Base-by-base conservation (phyloP, 1,284 basidiomycete species). In the Erythrobasidium hasegawianum region DNA sequence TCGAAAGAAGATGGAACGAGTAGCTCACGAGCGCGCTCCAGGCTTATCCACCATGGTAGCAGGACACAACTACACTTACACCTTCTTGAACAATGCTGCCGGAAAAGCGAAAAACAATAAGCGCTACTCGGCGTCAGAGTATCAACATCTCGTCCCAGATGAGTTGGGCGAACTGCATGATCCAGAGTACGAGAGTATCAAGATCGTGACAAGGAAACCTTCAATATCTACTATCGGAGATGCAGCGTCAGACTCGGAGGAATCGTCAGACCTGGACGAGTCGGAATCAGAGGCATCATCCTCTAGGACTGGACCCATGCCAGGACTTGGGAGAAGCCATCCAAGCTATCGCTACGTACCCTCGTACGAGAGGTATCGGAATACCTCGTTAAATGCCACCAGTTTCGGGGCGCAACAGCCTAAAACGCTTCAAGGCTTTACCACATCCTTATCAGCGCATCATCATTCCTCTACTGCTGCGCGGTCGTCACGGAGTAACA, bases 141-240 rank as follows among this genome's bases (percentile, higher is more conserved):
- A 55, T 18, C 53, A 55, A 24, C 55, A 58, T 43, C 39, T 65
- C 27, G 56, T 65, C 16, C 62, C 62, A 14, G 62, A 65, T 49
- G 38, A 49, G 22, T 27, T 41, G 38, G 56, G 56, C 49, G 62
- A 58, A 26, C 22, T 65, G n/a, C 62, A 65, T 41, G 62, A 65
- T 53, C 62, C 62, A 7, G 62, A 65, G 57, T 65, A 65, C 47
- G 43, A 65, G 55, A 52, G 53, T 26, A 65, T 65, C 9, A 65
- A 58, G 56, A 38, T 65, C 24, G 56, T 65, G 13, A 33, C 43
- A 18, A 49, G 62, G 29, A 41, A 40, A 14, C 56, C 62, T 14
- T 16, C 49, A 11, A 27, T 45, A 40, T 43, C 61, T 38, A 38
- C 58, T 39, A 33, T 47, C 29, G 33, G 33, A 33, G 33, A 33